phyloP scores from a whole-genome alignment of 2,329 filamentous ascomycete species.

The Akanthomyces muscarius region DNA sequence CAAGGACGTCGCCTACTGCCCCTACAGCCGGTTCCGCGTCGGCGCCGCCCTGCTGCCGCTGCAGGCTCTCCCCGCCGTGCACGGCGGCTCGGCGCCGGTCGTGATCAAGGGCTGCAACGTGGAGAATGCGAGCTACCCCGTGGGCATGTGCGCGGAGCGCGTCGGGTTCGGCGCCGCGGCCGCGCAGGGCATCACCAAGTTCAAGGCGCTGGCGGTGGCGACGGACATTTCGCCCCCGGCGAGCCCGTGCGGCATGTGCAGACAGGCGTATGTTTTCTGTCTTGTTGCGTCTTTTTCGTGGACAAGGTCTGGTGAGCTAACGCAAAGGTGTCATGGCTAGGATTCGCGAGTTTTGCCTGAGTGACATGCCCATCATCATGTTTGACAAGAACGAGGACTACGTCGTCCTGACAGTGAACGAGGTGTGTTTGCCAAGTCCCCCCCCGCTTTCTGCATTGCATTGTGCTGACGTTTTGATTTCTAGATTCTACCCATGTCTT shows the following conservation, averaged over 20 bases:
- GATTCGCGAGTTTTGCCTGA: slow-evolving; percentile 70
- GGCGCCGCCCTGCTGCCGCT: slow-evolving; percentile 69
- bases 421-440: slow-evolving; percentile 42
- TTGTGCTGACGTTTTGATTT: not conserved
- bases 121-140: slow-evolving; percentile 89
- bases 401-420: slow-evolving; percentile 63
- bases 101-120: slow-evolving; percentile 69
- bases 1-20: slow-evolving; percentile 81
- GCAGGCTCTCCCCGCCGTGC: slow-evolving; percentile 21
- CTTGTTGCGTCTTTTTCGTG: slow-evolving; percentile 11
- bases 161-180: slow-evolving; percentile 83
- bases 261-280: slow-evolving; percentile 68
- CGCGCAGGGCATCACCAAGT: slow-evolving; percentile 50
- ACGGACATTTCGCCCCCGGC: slow-evolving; percentile 69
- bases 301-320: slow-evolving; percentile 13
- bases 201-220: slow-evolving; percentile 79
- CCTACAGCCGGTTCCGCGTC: slow-evolving; percentile 89
- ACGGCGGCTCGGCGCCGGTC: not conserved
- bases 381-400: slow-evolving; percentile 78
- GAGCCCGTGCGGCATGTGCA: slow-evolving; percentile 91
- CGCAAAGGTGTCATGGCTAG: slow-evolving; percentile 33
- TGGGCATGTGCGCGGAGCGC: slow-evolving; percentile 92
- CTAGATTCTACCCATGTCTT: slow-evolving; percentile 64
- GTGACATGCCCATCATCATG: slow-evolving; percentile 81
- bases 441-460: not conserved